Evolutionary conservation across 352 stramenopile species (phyloP).

Genomic region (Globisporangium polare): DNA sequence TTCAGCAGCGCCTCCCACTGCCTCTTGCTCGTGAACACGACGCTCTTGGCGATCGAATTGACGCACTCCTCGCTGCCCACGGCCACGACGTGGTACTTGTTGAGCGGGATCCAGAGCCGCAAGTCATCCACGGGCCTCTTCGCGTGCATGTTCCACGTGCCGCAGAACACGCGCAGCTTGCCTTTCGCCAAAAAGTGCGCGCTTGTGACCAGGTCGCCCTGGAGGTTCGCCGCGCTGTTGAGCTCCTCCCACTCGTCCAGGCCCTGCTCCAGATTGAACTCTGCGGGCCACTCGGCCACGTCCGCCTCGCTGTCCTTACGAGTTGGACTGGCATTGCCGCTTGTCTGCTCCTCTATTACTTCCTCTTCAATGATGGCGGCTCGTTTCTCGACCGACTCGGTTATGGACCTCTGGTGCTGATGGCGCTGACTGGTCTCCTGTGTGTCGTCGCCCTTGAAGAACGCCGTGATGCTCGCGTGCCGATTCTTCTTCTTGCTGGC

Average conservation of each 20-base stretch:
- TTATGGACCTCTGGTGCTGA: not conserved
- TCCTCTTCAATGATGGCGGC: not conserved
- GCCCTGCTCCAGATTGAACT: constrained; percentile 40
- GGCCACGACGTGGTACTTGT: constrained; percentile 84
- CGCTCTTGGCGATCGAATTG: constrained; percentile 88
- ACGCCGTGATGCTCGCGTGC: constrained; percentile 1
- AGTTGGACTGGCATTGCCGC: not conserved
- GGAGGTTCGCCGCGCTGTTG: constrained; percentile 18
- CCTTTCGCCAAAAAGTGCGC: constrained; percentile 33
- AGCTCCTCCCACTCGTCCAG: constrained; percentile 53
- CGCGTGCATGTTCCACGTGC: constrained; percentile 85
- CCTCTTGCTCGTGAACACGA: constrained; percentile 91
- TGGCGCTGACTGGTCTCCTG: not conserved
- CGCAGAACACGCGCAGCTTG: constrained; percentile 70
- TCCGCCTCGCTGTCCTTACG: constrained; percentile 17
- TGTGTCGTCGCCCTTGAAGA: constrained; percentile 1
- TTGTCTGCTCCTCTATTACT: not conserved
- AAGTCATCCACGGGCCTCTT: constrained; percentile 64
- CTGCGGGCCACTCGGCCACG: constrained; percentile 39
- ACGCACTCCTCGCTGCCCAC: constrained; percentile 94
- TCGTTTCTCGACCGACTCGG: not conserved
- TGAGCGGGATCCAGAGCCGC: constrained; percentile 63
- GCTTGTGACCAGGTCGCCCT: constrained; percentile 29
- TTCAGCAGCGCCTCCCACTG: constrained; percentile 69
- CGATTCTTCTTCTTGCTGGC: constrained; percentile 1